Conservation (phyloP, 2,329 filamentous ascomycete species). For the Colletotrichum lini region DNA sequence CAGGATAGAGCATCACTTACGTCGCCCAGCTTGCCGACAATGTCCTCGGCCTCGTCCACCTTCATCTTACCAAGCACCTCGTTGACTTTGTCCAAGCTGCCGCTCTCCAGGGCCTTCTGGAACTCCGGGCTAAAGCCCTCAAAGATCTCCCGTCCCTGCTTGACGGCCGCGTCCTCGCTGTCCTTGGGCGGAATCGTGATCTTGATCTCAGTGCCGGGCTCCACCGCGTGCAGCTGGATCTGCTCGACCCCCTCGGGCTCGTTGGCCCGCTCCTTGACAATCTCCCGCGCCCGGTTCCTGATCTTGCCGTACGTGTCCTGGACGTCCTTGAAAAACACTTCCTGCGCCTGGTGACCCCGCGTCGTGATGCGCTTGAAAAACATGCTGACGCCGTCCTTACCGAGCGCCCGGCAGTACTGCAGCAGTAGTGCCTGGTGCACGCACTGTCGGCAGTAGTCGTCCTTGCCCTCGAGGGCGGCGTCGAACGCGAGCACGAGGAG, state of each 20-base stretch:
- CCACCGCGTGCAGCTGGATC: slow-evolving; percentile 96
- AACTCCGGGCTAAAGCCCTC: slow-evolving; percentile 87
- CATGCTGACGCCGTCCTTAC: slow-evolving; percentile 86
- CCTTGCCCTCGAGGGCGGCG: slow-evolving; percentile 81
- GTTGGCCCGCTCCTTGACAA: slow-evolving; percentile 69
- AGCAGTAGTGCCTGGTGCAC: slow-evolving; percentile 94
- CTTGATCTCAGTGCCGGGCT: slow-evolving; percentile 91
- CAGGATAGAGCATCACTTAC: slow-evolving; percentile 55
- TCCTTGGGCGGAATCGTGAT: slow-evolving; percentile 83
- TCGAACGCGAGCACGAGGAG: slow-evolving; percentile 94
- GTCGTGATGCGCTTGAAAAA: slow-evolving; percentile 98
- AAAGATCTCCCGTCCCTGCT: slow-evolving; percentile 81
- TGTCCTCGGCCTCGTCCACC: slow-evolving; percentile 87
- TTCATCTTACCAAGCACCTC: slow-evolving; percentile 85
- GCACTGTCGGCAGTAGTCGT: slow-evolving; percentile 85
- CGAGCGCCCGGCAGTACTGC: slow-evolving; percentile 94
- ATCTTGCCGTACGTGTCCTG: slow-evolving; percentile 89
- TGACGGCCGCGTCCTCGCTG: slow-evolving; percentile 75
- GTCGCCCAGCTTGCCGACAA: slow-evolving; percentile 85
- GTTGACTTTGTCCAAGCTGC: slow-evolving; percentile 78
- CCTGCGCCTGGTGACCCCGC: slow-evolving; percentile 88
- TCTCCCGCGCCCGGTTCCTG: slow-evolving; percentile 80
- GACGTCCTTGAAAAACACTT: slow-evolving; percentile 94
- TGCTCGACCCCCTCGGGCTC: slow-evolving; percentile 83
- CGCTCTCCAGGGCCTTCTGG: slow-evolving; percentile 86